Evolutionary conservation across 2,329 filamentous ascomycete species (phyloP), one percentile per base, ranked within the genome.

Genomic region (Podosphaera xanthii): DNA sequence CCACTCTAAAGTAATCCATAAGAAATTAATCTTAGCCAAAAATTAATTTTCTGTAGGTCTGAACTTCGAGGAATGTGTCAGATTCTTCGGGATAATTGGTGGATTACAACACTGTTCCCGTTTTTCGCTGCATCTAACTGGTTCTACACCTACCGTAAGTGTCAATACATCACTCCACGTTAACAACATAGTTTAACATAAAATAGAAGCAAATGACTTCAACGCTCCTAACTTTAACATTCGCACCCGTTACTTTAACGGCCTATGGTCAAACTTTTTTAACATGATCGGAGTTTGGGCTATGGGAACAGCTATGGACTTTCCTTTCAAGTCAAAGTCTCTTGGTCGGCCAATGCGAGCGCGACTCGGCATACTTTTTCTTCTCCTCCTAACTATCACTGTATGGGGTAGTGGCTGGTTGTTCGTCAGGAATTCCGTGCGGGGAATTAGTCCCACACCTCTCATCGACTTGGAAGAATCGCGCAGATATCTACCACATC

Each of bases 361-460:
- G 64, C 86, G 82, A 71, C 71, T 72, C 14, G 80, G 77, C 30
- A 81, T 85, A 68, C 71, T 64, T 6, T 71, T 77, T 0, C 76
- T 94, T 1, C 77, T 89, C 57, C 70, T 76, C 34, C 70, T 90
- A 60, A 92, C 87, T 9, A 83, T 92, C 72, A 79, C 74, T 55
- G 78, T 91, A 66, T 94, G 87, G 86, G 88, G 87, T 58, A 86
- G 84, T 62, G 88, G 88, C 33, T 92, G 84, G 70, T 86, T 77
- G 22, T 94, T 84, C 74, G 82, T 89, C 74, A 79, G 73, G 66
- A 84, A 85, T 68, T 75, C 71, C 60, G 72, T 73, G 4, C 78
- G 81, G 34, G 54, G 63, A 3, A 8, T 50, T 2, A 54, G 58
- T 10, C 59, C 57, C 14, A 59, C 61, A 40, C 62, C 62, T 22